Percentiles rank a stretch among this genome's conserved stretches.
phyloP scores from a whole-genome alignment of 1,284 basidiomycete species.

The Sparassis latifolia region DNA sequence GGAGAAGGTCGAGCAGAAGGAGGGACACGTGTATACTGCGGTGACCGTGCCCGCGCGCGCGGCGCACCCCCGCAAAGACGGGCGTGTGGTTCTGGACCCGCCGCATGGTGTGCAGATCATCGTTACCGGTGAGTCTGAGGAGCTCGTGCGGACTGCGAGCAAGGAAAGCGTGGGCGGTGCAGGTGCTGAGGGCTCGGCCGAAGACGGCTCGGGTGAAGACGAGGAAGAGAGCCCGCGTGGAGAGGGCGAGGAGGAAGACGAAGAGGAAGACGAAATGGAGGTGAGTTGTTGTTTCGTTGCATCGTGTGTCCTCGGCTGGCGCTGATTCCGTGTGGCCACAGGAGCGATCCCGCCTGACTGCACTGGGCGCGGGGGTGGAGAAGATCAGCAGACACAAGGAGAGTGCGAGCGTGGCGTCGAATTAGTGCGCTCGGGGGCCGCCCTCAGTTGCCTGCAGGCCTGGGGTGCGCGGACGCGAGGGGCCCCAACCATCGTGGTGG shows the following conservation, averaged over 20 bases:
- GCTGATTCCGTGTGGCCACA: constrained; percentile 3
- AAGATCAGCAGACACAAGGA: constrained; percentile 55
- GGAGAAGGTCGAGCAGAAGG: neutral
- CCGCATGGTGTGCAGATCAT: too few relatives aligned
- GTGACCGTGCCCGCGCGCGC: constrained; percentile 18
- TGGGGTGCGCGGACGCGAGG: too few relatives aligned
- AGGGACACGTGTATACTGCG: constrained; percentile 20
- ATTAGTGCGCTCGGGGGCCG: too few relatives aligned
- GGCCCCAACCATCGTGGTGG: too few relatives aligned
- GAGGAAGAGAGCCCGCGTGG: constrained; percentile 8
- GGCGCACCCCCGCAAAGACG: constrained; percentile 6
- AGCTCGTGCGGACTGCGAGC: neutral
- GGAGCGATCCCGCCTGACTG: constrained; percentile 28
- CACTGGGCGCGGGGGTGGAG: constrained; percentile 61
- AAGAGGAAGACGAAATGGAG: constrained; percentile 15
- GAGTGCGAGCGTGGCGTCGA: neutral
- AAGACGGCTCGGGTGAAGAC: constrained; percentile 7
- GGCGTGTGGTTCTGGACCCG: too few relatives aligned
- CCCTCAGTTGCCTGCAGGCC: too few relatives aligned
- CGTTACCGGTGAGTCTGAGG: neutral
- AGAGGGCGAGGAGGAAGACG: constrained; percentile 12
- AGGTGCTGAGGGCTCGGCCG: neutral
- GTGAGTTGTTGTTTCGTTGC: constrained; percentile 4
- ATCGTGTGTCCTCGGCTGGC: neutral
- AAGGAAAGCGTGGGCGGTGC: neutral